Conservation (phyloP, 768 basidiomycete species). For the Mycena chlorophos region DNA sequence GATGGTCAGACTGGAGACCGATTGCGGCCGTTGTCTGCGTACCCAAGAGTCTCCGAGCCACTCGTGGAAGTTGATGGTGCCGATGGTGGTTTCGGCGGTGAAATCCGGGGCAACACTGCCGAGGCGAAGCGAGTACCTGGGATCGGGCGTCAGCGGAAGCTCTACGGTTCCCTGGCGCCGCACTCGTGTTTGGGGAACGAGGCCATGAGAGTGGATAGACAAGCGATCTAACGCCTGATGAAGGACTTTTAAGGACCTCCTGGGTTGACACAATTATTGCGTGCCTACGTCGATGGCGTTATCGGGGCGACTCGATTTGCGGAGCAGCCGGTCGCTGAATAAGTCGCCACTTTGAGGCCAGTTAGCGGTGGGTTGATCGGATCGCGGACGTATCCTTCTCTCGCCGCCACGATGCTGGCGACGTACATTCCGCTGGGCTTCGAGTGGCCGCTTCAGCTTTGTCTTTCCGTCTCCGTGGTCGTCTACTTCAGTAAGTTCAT, state of each 20-base stretch:
- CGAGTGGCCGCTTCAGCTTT: conserved; percentile 61
- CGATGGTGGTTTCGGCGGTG: conserved; percentile 83
- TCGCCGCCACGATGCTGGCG: no score
- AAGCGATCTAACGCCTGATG: not conserved
- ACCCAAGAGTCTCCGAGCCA: conserved; percentile 91
- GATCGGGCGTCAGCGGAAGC: no score
- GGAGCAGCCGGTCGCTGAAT: not conserved
- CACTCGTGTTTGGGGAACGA: conserved; percentile 23
- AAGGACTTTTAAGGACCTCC: not conserved
- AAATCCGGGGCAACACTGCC: conserved; percentile 91
- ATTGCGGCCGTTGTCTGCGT: conserved; percentile 26
- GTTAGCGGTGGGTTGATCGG: no score
- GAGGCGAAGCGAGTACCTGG: conserved; percentile 68
- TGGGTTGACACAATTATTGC: not conserved
- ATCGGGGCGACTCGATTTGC: no score
- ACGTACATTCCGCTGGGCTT: not conserved
- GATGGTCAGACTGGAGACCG: not conserved
- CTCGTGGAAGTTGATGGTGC: conserved; percentile 88
- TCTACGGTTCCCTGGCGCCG: no score
- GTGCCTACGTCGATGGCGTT: not conserved
- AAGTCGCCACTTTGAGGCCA: no score
- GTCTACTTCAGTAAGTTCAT: no score
- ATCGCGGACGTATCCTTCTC: no score
- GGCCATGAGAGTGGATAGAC: conserved; percentile 30
- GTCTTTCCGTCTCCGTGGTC: conserved; percentile 44